Conservation (phyloP, 1,139 yeast genomes). For the Taphrina sp. region DNA sequence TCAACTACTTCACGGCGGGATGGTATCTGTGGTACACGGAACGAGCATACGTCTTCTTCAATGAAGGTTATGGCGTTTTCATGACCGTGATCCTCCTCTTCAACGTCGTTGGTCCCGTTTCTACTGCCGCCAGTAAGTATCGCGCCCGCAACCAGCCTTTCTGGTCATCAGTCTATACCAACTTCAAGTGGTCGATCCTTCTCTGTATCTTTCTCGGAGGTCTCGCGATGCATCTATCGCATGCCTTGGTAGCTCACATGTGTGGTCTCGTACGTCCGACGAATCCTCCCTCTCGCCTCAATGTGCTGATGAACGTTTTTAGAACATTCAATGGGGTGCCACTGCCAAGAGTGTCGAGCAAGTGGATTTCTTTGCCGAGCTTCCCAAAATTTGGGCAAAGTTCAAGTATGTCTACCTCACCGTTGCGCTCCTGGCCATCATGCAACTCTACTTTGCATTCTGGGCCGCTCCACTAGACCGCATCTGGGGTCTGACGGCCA, state of each 20-base stretch:
- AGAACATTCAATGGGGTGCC: conserved; percentile 38
- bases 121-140: conserved; percentile 35
- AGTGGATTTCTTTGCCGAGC: conserved; percentile 35
- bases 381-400: conserved; percentile 35
- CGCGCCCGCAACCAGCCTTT: conserved; percentile 33
- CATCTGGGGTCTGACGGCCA: conserved; percentile 26
- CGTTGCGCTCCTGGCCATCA: conserved; percentile 1
- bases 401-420: conserved; percentile 24
- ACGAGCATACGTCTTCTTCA: conserved; percentile 32
- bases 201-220: conserved; percentile 37
- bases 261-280: conserved; percentile 31
- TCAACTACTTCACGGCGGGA: conserved; percentile 35
- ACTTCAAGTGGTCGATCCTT: conserved; percentile 34
- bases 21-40: conserved; percentile 34
- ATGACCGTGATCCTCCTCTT: conserved; percentile 35
- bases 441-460: conserved; percentile 26
- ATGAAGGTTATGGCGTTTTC: conserved; percentile 33
- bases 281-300: not conserved
- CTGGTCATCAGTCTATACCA: conserved; percentile 32
- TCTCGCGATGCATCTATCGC: conserved; percentile 36
- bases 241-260: conserved; percentile 36
- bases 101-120: conserved; percentile 35
- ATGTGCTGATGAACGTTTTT: not conserved
- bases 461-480: conserved; percentile 22
- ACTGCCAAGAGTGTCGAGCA: conserved; percentile 36